phyloP scores from a whole-genome alignment of 345 rosid species.

The Cardamine occulta region DNA sequence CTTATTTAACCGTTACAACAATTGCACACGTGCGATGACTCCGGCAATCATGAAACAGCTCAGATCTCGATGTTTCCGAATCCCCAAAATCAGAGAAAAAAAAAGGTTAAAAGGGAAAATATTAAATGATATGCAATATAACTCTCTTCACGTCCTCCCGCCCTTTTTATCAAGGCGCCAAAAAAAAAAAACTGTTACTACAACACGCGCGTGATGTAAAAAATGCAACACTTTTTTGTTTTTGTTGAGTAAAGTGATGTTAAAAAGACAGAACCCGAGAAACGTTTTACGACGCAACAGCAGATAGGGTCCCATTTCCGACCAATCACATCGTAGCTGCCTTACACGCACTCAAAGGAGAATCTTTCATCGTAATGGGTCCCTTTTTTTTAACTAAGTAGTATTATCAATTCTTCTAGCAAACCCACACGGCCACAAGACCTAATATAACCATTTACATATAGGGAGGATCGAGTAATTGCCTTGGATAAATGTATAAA shows the following conservation, averaged over 20 bases:
- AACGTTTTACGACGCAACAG: slow-evolving; percentile 26
- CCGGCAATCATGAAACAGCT: slow-evolving; percentile 34
- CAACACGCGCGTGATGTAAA: slow-evolving; percentile 15
- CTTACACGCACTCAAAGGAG: slow-evolving; percentile 37
- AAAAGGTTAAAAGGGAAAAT: background rate
- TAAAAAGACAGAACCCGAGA: slow-evolving; percentile 17
- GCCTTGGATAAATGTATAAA: too few relatives aligned
- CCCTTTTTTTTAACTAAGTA: background rate
- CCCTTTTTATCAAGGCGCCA: slow-evolving; percentile 38
- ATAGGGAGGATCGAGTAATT: too few relatives aligned
- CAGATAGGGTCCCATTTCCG: slow-evolving; percentile 15
- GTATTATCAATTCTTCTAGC: background rate
- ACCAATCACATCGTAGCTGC: slow-evolving; percentile 37
- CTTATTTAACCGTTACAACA: background rate
- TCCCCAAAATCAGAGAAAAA: background rate
- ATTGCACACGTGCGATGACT: slow-evolving; percentile 34
- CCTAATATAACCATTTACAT: too few relatives aligned
- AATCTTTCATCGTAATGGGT: slow-evolving; percentile 27
- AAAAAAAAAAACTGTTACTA: slow-evolving; percentile 13
- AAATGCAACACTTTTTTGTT: background rate
- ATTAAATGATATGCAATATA: slow-evolving; percentile 9
- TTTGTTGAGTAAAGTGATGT: background rate
- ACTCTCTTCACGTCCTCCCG: slow-evolving; percentile 35
- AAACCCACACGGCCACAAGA: background rate
- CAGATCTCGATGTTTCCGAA: slow-evolving; percentile 28